Conservation (phyloP, 2,329 filamentous ascomycete species). For the Sphaerulina musiva region DNA sequence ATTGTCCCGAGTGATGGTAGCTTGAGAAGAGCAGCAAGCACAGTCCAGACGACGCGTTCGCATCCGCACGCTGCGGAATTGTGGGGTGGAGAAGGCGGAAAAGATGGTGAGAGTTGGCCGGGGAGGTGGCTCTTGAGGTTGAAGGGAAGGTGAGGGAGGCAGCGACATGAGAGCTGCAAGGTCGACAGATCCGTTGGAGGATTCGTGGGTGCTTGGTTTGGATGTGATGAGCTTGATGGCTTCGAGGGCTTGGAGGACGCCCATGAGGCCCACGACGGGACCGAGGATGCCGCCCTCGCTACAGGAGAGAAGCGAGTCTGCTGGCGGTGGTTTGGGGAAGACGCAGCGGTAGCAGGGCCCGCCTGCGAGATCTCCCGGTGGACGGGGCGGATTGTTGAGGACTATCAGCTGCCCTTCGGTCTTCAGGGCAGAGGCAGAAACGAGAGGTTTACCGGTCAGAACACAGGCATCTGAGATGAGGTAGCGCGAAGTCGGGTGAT, state of each 20-base stretch:
- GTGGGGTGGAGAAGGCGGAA: conserved; percentile 47
- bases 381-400: conserved; percentile 69
- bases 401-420: conserved; percentile 86
- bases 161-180: conserved; percentile 15
- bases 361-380: conserved; percentile 51
- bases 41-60: conserved; percentile 64
- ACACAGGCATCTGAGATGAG: conserved; percentile 87
- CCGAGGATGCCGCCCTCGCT: conserved; percentile 90
- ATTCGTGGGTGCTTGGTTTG: conserved; percentile 21
- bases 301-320: conserved; percentile 75
- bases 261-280: conserved; percentile 89
- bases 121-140: conserved; percentile 20
- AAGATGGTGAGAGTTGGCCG: conserved; percentile 48
- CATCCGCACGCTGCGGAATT: conserved; percentile 71
- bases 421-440: conserved; percentile 83
- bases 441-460: conserved; percentile 67
- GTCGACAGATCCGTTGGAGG: conserved; percentile 4
- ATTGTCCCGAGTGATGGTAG: conserved; percentile 56
- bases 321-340: conserved; percentile 79
- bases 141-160: conserved; percentile 14
- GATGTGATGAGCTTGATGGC: conserved; percentile 73
- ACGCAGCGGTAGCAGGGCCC: conserved; percentile 92
- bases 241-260: conserved; percentile 83
- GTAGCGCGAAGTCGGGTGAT: conserved; percentile 86
- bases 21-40: conserved; percentile 63